Base-by-base conservation (phyloP, 2,329 filamentous ascomycete genomes). In the Epichloe sylvatica region DNA sequence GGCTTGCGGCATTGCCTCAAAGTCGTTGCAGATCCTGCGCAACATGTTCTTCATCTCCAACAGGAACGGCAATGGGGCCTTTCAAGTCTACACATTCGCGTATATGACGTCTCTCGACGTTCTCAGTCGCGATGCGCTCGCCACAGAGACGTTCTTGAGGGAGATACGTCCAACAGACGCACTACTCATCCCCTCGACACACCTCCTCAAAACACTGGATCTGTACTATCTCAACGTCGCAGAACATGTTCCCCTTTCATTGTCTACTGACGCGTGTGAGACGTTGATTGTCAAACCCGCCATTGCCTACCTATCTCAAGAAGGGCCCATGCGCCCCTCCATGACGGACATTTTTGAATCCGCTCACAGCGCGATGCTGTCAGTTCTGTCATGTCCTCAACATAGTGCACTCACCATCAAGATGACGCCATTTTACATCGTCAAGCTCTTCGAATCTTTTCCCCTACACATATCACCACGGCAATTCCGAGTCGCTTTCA, bases 401-500 rank as follows among this genome's bases (percentile, higher is more conserved):
- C 90, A 89, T 57, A 80, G 83, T 17, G 67, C 77, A 15, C 69
- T 94, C 21, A 82, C 86, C 15, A 76, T 81, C 8, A 75, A 77
- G 54, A 77, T 92, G 49, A 74, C 90, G 1, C 86, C 88, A 0
- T 86, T 86, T 60, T 95, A 96, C 65, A 81, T 94, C 54, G 83
- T 90, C 57, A 81, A 83, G 13, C 74, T 95, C 0, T 86, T 94
- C 60, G 73, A 77, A 19, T 82, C 87, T 1, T 95, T 95, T 64
- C 89, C 90, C 0, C 63, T 72, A 1, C 84, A 83, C 51, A 79
- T 95, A 19, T 90, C 86, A 0, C 75, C 86, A 1, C 80, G 89
- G 15, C 90, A 96, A 63, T 95, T 96, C 70, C 79, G 89, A 33
- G 73, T 95, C 9, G 90, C 89, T 11, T 90, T 94, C 71, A 86